A percentile compares a stretch with the other conserved stretches of the same genome.
Evolutionary conservation across 345 rosid genomes (phyloP).

Genomic region (Lepidium didymum): DNA sequence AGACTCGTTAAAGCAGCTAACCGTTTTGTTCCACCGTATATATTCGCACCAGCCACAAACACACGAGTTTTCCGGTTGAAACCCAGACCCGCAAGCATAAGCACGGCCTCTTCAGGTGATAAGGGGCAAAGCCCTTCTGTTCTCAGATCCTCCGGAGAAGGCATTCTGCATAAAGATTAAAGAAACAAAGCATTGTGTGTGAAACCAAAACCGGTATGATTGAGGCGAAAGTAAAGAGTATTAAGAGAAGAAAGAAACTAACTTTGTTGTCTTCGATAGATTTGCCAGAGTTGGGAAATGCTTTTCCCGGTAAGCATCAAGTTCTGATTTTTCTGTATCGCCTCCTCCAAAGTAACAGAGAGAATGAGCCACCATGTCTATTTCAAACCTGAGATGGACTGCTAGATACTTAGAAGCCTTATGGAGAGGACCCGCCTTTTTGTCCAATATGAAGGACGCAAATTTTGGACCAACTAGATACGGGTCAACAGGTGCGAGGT

Average conservation of each 20-base stretch:
- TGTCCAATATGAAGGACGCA: slow-evolving; percentile 42
- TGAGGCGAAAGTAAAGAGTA: not conserved
- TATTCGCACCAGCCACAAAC: slow-evolving; percentile 84
- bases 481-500: slow-evolving; percentile 56
- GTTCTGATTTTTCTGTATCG: slow-evolving; percentile 55
- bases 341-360: slow-evolving; percentile 92
- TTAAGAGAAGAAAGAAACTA: slow-evolving; percentile 4
- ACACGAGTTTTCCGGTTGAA: slow-evolving; percentile 70
- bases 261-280: slow-evolving; percentile 58
- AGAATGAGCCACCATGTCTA: slow-evolving; percentile 98
- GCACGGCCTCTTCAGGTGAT: slow-evolving; percentile 91
- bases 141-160: slow-evolving; percentile 63
- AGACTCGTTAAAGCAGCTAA: slow-evolving; percentile 68
- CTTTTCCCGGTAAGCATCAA: slow-evolving; percentile 76
- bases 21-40: slow-evolving; percentile 65
- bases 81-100: slow-evolving; percentile 93
- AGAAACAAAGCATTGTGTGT: not conserved
- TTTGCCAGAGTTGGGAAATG: slow-evolving; percentile 76
- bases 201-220: not conserved
- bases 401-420: slow-evolving; percentile 76
- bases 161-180: slow-evolving; percentile 42
- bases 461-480: slow-evolving; percentile 63
- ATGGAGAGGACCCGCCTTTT: slow-evolving; percentile 25
- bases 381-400: slow-evolving; percentile 85
- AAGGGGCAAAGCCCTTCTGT: slow-evolving; percentile 87